Base-by-base conservation (phyloP, 2,329 filamentous ascomycete genomes). In the Epichloe typhina region DNA sequence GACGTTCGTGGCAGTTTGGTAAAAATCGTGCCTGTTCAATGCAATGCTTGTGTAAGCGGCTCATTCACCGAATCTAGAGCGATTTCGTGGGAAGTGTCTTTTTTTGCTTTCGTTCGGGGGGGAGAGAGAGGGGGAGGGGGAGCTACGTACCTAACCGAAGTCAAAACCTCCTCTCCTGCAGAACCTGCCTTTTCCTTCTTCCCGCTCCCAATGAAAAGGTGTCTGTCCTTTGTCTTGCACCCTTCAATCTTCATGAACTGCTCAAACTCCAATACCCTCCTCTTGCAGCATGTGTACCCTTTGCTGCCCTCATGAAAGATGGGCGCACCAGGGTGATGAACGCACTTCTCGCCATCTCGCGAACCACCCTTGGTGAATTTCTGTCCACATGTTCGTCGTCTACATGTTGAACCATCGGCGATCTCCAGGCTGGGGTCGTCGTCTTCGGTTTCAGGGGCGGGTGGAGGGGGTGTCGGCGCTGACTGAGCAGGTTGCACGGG, bases 271-370 rank as follows among this genome's bases (percentile, higher is more conserved):
- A 98, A 72, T 52, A 98, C 93, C 38, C 89, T 79, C 60, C 88
- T 77, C 78, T 97, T 97, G 72, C 93, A 98, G 74, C 93, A 98
- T 53, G 83, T 89, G 76, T 93, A 98, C 1, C 93, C 93, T 73
- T 98, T 98, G 71, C 88, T 95, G 37, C 93, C 93, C 72, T 98
- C 93, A 66, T 98, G 93, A 71, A 98, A 98, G 58, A 98, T 84
- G 23, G 93, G 88, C 21, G 78, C 80, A 4, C 93, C 93, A 0
- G 93, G 90, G 68, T 98, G 93, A 63, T 95, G 84, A 45, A 87
- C 76, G 64, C 93, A 98, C 54, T 80, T 75, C 72, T 96, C 90
- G 1, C 74, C 78, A 35, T 84, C 80, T 56, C 86, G 73, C 36
- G 71, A 67, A 42, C 72, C 64, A 0, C 77, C 78, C 55, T 77